Evolutionary conservation across 306 rosid genomes (phyloP).

Genomic region (Casuarina equisetifolia): DNA sequence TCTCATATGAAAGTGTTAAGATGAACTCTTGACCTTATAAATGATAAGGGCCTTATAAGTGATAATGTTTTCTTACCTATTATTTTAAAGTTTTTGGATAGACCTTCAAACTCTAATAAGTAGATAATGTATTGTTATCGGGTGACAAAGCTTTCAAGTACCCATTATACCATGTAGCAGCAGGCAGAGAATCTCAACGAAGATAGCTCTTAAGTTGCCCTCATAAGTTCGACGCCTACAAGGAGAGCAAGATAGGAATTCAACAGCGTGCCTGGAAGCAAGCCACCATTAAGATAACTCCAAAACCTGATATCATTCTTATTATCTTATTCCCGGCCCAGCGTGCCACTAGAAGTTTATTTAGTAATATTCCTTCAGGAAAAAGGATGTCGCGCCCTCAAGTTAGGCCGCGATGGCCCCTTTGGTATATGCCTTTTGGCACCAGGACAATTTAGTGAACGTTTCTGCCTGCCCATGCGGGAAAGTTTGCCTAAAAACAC

Average conservation of each 20-base stretch:
- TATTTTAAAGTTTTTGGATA: too few species aligned
- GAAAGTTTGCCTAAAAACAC: constrained; percentile 25
- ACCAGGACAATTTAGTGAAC: neutral
- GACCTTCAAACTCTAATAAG: neutral
- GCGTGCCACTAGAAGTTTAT: neutral
- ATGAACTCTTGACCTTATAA: too few species aligned
- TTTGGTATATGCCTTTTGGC: neutral
- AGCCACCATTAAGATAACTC: neutral
- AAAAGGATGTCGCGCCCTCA: neutral
- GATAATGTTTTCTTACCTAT: too few species aligned
- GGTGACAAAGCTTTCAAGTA: neutral
- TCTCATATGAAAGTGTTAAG: too few species aligned
- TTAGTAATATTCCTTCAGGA: neutral
- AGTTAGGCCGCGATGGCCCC: constrained; percentile 4
- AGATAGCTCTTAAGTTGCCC: neutral
- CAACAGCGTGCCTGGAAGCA: neutral
- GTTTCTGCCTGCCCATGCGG: constrained; percentile 10
- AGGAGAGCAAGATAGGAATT: neutral
- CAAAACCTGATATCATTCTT: neutral
- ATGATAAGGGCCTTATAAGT: too few species aligned
- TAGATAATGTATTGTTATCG: neutral
- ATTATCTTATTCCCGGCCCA: neutral
- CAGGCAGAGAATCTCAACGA: neutral
- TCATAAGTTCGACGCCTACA: too few species aligned
- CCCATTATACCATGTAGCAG: neutral